phyloP scores from a whole-genome alignment of 176 grass and related monocot species.

The Oryza punctata region DNA sequence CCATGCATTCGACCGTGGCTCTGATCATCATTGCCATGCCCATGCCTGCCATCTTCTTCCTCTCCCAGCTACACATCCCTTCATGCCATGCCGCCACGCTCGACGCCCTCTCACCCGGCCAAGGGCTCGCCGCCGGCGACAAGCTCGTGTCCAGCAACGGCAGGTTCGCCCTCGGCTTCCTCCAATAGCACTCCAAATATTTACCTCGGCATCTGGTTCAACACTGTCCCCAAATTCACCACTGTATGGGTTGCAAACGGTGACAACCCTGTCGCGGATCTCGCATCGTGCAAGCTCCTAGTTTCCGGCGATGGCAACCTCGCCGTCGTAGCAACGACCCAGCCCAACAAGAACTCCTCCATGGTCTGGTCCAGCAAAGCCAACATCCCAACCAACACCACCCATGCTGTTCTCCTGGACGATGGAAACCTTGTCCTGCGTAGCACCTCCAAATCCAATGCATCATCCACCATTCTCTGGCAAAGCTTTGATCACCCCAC shows the following conservation, averaged over 20 bases:
- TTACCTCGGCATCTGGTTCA: constrained; percentile 54
- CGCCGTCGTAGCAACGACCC: constrained; percentile 22
- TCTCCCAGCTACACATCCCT: neutral
- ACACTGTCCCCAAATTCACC: constrained; percentile 38
- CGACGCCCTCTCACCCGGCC: neutral
- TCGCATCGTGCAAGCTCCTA: constrained; percentile 1
- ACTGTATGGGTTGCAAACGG: constrained; percentile 51
- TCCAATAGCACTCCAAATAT: neutral
- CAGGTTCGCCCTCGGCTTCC: constrained; percentile 56
- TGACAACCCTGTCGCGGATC: constrained; percentile 8
- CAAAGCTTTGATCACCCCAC: constrained; percentile 61
- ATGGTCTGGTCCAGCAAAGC: constrained; percentile 42
- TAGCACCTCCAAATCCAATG: neutral
- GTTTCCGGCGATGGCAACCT: constrained; percentile 48
- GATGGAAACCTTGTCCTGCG: constrained; percentile 50
- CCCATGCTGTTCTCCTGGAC: constrained; percentile 27
- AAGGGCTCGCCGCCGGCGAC: neutral
- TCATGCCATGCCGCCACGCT: neutral
- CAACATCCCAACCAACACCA: neutral
- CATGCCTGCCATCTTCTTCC: no score
- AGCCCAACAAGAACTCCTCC: constrained; percentile 11
- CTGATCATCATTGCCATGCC: no score
- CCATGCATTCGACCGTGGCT: no score
- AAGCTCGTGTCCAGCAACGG: constrained; percentile 38
- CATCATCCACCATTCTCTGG: constrained; percentile 39